Evolutionary conservation across 352 stramenopile species (phyloP), one percentile per base, ranked within the genome.

Genomic region (Saprolegnia parasitica): DNA sequence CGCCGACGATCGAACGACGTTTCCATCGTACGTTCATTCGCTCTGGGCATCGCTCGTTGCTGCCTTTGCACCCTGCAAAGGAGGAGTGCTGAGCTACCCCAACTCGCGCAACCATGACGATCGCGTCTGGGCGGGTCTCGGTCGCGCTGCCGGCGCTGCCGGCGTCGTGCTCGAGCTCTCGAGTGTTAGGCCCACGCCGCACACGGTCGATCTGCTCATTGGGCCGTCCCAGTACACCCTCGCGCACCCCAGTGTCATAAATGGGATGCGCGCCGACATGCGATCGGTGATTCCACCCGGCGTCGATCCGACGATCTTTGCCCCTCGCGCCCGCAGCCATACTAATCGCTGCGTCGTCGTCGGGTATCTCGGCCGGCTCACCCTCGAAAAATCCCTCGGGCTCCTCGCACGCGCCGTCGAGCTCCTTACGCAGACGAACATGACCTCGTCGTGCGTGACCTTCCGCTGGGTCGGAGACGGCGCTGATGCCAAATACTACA

Each of bases 211-310:
- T 60, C 11, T n/a, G 11, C 11, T 60, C 52, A 11, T 60, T 9
- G 52, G 52, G n/a, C 52, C 52, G 35, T 60, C 52, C 16, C 52
- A 60, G 11, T 60, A 60, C 35, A 20, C 52, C 24, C 3, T 60
- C 11, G 20, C 4, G 3, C 52, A 60, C 35, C n/a, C 52, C 24
- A 60, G 52, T 24, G 52, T 60, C 52, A 13, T 11, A 16, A 3
- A 60, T 13, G 24, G 1, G 1, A 60, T n/a, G 11, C 24, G 35
- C 24, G 11, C 11, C 52, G 11, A 11, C 35, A 35, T 35, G 2
- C 29, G 29, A 35, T 6, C 29, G 2, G 35, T 60, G 11, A 60
- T 60, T n/a, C 52, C 24, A 11, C 52, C 52, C 13, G 52, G 52
- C 11, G 52, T 60, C 13, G 52, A 60, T 35, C 29, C 3, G 2